phyloP scores from a whole-genome alignment of 2,329 filamentous ascomycete genomes.

The Apiospora hydei region DNA sequence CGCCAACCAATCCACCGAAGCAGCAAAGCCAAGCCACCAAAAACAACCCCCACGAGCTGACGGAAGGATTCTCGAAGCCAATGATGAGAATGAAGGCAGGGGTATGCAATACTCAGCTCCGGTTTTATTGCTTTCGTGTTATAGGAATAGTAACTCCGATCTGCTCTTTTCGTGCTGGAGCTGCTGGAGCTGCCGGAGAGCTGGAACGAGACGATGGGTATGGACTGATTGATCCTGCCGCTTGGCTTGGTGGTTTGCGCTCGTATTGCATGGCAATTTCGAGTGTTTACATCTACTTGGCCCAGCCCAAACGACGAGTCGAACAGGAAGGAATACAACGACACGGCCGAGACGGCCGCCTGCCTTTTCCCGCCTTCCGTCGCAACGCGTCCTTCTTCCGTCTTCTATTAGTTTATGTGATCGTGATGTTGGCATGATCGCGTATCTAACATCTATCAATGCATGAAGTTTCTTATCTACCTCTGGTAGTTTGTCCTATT shows the following conservation, averaged over 20 bases:
- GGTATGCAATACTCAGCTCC: slow-evolving; percentile 6
- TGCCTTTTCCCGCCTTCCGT: slow-evolving; percentile 8
- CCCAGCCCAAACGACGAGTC: slow-evolving; percentile 4
- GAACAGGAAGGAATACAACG: not conserved
- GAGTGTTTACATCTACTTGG: not conserved
- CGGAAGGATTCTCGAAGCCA: slow-evolving; percentile 24
- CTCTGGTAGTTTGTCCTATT: not conserved
- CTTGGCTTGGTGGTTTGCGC: not conserved
- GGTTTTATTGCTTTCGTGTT: slow-evolving; percentile 1
- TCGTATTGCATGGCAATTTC: not conserved
- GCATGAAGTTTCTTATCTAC: not conserved
- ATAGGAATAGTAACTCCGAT: not conserved
- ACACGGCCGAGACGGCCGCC: not conserved
- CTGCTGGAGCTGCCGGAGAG: not conserved
- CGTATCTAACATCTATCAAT: not conserved
- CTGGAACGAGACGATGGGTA: not conserved
- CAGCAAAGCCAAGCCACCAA: slow-evolving; percentile 13
- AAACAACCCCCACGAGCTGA: slow-evolving; percentile 21
- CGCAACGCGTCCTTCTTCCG: not conserved
- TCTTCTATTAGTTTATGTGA: not conserved
- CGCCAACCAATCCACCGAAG: slow-evolving; percentile 1
- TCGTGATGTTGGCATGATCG: slow-evolving; percentile 4
- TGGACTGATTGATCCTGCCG: not conserved
- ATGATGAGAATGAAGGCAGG: not conserved
- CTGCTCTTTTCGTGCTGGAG: not conserved